Evolutionary conservation across 2,329 filamentous ascomycete genomes (phyloP).

Genomic region (Trichophyton simii): DNA sequence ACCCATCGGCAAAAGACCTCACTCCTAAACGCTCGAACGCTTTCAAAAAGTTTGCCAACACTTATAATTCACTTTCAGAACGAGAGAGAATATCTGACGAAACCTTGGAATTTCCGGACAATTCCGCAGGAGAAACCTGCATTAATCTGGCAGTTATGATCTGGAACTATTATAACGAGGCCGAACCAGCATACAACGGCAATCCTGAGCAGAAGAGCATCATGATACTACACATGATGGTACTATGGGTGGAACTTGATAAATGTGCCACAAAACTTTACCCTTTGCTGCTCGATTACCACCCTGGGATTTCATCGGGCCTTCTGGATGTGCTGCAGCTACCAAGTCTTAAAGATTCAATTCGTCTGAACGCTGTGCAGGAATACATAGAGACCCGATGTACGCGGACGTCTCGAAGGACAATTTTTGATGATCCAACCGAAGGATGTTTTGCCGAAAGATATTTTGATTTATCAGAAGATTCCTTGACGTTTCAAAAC

Average conservation of each 20-base stretch:
- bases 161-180: constrained; percentile 23
- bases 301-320: constrained; percentile 39
- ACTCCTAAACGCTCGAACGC: background rate
- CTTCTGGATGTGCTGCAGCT: constrained; percentile 47
- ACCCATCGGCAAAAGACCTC: background rate
- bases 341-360: constrained; percentile 36
- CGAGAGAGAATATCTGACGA: constrained; percentile 12
- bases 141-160: constrained; percentile 24
- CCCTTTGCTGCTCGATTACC: constrained; percentile 40
- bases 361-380: constrained; percentile 40
- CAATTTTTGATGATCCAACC: constrained; percentile 38
- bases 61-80: constrained; percentile 17
- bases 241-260: constrained; percentile 49
- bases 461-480: constrained; percentile 29
- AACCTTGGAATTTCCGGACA: constrained; percentile 3
- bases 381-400: constrained; percentile 35
- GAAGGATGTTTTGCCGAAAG: constrained; percentile 35
- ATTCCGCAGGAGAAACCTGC: constrained; percentile 16
- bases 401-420: constrained; percentile 15
- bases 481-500: constrained; percentile 16
- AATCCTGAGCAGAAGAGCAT: constrained; percentile 41
- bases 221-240: constrained; percentile 43
- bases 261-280: constrained; percentile 28
- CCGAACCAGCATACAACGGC: constrained; percentile 28
- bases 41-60: constrained; percentile 13